phyloP scores from a whole-genome alignment of 306 rosid species.

The Cucurbita moschata region DNA sequence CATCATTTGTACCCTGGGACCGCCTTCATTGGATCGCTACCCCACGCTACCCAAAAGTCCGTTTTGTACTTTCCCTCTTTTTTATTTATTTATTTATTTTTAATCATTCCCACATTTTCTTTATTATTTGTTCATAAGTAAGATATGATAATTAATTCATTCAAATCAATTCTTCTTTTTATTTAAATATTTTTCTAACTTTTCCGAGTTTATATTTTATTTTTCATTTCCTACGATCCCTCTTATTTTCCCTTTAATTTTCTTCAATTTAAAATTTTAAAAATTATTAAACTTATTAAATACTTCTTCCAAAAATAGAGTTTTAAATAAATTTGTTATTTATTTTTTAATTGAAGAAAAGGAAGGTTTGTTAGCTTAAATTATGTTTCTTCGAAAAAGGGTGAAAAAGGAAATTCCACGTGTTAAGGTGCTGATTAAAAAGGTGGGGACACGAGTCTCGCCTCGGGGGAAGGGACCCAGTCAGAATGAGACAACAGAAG shows the following conservation, averaged over 20 bases:
- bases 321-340: no score
- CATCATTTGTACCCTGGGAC: conserved; percentile 5
- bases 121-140: conserved; percentile 2
- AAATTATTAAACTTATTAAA: no score
- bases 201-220: neutral
- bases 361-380: no score
- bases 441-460: no score
- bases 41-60: conserved; percentile 2
- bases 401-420: neutral
- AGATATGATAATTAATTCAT: neutral
- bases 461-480: neutral
- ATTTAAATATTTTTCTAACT: neutral
- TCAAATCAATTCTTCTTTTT: neutral
- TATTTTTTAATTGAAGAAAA: no score
- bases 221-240: neutral
- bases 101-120: neutral
- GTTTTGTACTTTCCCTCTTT: neutral
- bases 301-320: no score
- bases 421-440: neutral
- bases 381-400: neutral
- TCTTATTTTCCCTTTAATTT: no score
- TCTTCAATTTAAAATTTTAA: neutral
- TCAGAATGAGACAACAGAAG: neutral
- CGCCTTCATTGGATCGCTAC: conserved; percentile 7
- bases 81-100: neutral